These are phyloP conservation scores for Orbilia quercus DNA, from an alignment of 2,329 filamentous ascomycete genomes.

Conservation along the genomic window DNA sequence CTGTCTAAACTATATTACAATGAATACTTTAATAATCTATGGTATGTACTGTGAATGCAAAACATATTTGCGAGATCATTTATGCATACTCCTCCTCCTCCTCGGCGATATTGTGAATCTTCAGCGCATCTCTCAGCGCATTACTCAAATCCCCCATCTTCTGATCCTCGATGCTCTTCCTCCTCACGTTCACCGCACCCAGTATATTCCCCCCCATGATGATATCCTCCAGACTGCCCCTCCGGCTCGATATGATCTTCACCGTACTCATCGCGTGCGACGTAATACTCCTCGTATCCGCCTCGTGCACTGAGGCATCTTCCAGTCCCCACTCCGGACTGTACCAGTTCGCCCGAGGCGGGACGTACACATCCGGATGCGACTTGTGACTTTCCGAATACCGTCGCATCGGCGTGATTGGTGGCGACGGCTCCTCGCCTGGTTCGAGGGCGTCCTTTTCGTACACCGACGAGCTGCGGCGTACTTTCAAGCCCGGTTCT, in stretches of 20 bases:
- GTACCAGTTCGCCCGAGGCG: conserved; percentile 46
- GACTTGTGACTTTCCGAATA: conserved; percentile 39
- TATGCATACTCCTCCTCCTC: conserved; percentile 34
- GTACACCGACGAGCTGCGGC: conserved; percentile 38
- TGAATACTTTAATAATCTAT: too few species aligned
- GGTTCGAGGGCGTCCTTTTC: conserved; percentile 30
- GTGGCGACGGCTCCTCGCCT: conserved; percentile 39
- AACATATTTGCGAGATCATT: too few species aligned
- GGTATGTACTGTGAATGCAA: too few species aligned
- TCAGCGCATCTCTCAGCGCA: conserved; percentile 41
- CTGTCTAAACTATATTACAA: neutral
- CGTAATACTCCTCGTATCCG: conserved; percentile 29
- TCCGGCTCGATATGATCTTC: conserved; percentile 35
- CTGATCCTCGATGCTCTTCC: conserved; percentile 22
- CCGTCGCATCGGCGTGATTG: conserved; percentile 18
- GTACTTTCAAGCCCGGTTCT: neutral
- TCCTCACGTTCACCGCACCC: neutral
- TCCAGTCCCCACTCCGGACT: conserved; percentile 40
- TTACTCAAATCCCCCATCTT: conserved; percentile 42
- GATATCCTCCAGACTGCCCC: conserved; percentile 34
- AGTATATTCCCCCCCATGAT: neutral
- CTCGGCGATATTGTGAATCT: conserved; percentile 51
- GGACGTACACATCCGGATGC: conserved; percentile 38
- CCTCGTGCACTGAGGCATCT: conserved; percentile 7
- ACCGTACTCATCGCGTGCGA: conserved; percentile 30